Percentiles rank a stretch among this genome's conserved stretches.
Conservation (phyloP, 768 basidiomycete genomes). For the Boletus sp. region DNA sequence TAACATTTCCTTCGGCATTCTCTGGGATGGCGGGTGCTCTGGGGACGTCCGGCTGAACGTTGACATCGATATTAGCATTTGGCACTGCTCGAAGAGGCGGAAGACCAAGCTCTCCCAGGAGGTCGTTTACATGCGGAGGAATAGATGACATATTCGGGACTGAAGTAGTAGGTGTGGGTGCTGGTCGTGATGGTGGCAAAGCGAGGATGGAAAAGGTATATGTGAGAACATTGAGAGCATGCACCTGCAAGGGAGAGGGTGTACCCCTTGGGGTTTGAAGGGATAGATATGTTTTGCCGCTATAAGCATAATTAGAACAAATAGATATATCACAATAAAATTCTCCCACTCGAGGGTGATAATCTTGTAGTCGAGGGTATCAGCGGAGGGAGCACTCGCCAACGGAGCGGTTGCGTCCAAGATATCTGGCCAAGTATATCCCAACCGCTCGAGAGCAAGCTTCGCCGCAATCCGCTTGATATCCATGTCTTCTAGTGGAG, state of each 20-base stretch:
- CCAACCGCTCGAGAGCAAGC: conserved; percentile 31
- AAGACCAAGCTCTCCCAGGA: conserved; percentile 65
- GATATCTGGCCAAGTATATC: conserved; percentile 44
- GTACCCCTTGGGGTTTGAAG: conserved; percentile 43
- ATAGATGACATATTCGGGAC: conserved; percentile 26
- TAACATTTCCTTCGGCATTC: conserved; percentile 30
- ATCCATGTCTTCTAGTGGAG: conserved; percentile 10
- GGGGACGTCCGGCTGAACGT: conserved; percentile 16
- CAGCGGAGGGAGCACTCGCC: conserved; percentile 7
- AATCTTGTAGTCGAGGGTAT: conserved; percentile 35
- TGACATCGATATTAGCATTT: conserved; percentile 22
- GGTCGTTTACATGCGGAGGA: conserved; percentile 54
- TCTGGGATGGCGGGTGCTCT: conserved; percentile 19
- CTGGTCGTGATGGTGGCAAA: conserved; percentile 44
- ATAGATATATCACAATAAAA: background rate
- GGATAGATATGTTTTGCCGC: conserved; percentile 48
- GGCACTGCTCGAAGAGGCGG: conserved; percentile 45
- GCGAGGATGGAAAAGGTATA: conserved; percentile 55
- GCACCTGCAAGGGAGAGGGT: conserved; percentile 60
- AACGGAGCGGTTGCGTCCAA: conserved; percentile 39
- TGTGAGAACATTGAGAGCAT: conserved; percentile 43
- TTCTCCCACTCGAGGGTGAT: conserved; percentile 19
- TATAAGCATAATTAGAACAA: conserved; percentile 12
- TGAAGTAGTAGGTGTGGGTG: conserved; percentile 28
- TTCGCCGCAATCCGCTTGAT: conserved; percentile 22